Evolutionary conservation across 2,329 filamentous ascomycete species (phyloP).

Genomic region (Pseudocercospora fuligena): DNA sequence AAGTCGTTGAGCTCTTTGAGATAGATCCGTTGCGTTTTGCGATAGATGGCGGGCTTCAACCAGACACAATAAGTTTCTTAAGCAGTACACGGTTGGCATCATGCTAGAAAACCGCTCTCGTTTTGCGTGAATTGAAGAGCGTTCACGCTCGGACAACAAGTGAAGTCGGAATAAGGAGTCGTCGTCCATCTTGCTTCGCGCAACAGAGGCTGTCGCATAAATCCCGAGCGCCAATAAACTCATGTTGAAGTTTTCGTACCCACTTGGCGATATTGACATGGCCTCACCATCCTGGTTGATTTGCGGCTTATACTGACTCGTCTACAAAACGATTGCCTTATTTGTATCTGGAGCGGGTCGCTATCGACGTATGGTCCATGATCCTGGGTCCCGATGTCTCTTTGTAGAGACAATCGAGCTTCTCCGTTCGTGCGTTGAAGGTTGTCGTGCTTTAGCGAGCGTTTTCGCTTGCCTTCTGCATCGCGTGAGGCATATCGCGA

Average conservation of each 20-base stretch:
- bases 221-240: background rate
- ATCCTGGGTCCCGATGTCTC: background rate
- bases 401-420: background rate
- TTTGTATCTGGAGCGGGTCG: background rate
- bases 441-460: background rate
- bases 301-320: background rate
- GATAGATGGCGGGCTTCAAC: background rate
- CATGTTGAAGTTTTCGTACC: background rate
- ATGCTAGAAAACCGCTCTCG: too few relatives aligned
- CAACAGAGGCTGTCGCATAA: background rate
- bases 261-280: constrained; percentile 1
- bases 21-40: background rate
- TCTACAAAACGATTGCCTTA: background rate
- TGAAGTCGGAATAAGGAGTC: constrained; percentile 5
- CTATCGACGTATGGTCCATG: background rate
- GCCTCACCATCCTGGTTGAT: background rate
- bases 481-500: background rate
- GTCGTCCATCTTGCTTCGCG: background rate
- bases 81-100: background rate
- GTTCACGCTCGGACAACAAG: background rate
- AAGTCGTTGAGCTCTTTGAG: background rate
- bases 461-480: background rate
- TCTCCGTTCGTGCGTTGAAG: background rate
- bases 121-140: background rate
- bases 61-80: background rate